phyloP scores from a whole-genome alignment of 2,329 filamentous ascomycete genomes.

The Thermomyces lanuginosus region DNA sequence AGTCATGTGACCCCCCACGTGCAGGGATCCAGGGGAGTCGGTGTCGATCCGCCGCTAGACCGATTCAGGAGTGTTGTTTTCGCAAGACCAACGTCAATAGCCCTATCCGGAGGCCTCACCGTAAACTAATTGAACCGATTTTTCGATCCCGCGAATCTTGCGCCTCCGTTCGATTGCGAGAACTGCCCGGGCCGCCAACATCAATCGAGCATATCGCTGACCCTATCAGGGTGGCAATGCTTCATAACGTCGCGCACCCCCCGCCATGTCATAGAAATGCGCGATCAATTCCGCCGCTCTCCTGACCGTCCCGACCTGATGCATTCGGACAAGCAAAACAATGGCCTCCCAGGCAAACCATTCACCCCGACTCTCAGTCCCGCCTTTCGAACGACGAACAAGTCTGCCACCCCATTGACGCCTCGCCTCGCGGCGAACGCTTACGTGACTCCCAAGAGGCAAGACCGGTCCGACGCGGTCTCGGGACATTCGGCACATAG shows the following conservation, averaged over 20 bases:
- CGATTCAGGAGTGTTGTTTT: conserved; percentile 6
- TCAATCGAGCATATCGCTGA: conserved; percentile 8
- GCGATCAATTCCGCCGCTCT: conserved; percentile 19
- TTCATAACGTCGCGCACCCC: conserved; percentile 11
- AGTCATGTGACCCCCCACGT: too few species aligned
- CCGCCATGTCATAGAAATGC: conserved; percentile 34
- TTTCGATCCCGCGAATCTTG: conserved; percentile 1
- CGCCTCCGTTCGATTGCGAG: conserved; percentile 1
- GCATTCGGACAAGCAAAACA: conserved; percentile 37
- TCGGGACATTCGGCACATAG: conserved; percentile 19
- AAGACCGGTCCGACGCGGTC: conserved; percentile 17
- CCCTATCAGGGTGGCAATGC: conserved; percentile 21
- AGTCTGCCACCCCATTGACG: conserved; percentile 35
- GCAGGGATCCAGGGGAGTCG: too few species aligned
- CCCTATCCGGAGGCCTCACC: too few species aligned
- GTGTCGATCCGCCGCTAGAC: too few species aligned
- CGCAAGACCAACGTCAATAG: conserved; percentile 1
- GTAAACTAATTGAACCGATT: conserved; percentile 1
- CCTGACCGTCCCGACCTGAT: conserved; percentile 19
- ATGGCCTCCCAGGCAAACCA: conserved; percentile 36
- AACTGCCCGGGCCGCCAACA: not conserved
- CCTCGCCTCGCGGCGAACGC: conserved; percentile 38
- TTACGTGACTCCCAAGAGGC: conserved; percentile 18
- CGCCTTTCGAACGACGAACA: conserved; percentile 39
- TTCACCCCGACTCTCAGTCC: conserved; percentile 54